phyloP scores from a whole-genome alignment of 371 early-diverging fungal genomes.

The Gilbertella persicaria region DNA sequence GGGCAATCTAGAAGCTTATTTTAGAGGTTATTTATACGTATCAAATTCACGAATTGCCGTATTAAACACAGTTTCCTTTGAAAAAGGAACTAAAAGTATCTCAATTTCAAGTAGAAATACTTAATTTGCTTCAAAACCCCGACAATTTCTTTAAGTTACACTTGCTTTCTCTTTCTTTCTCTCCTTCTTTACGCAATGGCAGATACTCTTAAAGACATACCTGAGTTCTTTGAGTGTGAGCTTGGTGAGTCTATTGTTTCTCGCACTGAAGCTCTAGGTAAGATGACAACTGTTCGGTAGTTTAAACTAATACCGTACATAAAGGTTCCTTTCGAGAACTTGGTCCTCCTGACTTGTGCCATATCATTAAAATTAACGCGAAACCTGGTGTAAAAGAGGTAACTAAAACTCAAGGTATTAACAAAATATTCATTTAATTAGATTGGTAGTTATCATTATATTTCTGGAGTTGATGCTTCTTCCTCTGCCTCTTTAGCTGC shows the following conservation, averaged over 20 bases:
- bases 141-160: too few species aligned
- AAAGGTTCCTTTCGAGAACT: constrained; percentile 88
- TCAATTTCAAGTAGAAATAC: too few species aligned
- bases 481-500: constrained; percentile 94
- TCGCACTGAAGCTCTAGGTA: constrained; percentile 91
- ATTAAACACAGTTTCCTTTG: too few species aligned
- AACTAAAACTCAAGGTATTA: constrained; percentile 14
- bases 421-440: constrained; percentile 9
- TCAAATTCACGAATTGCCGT: too few species aligned
- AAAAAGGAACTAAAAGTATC: too few species aligned
- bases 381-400: constrained; percentile 84
- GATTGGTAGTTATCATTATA: constrained; percentile 81
- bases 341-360: constrained; percentile 96
- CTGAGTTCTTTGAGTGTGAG: constrained; percentile 93
- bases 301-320: neutral
- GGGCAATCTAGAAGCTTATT: too few species aligned
- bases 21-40: too few species aligned
- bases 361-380: constrained; percentile 85
- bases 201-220: constrained; percentile 73
- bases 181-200: constrained; percentile 31
- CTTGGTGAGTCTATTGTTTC: constrained; percentile 86
- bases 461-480: constrained; percentile 91
- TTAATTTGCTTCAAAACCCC: too few species aligned
- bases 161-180: constrained; percentile 10
- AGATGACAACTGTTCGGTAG: neutral